Percentiles rank a stretch among this genome's conserved stretches.
phyloP scores from a whole-genome alignment of 129 eudicot species.

The Tanacetum coccineum region DNA sequence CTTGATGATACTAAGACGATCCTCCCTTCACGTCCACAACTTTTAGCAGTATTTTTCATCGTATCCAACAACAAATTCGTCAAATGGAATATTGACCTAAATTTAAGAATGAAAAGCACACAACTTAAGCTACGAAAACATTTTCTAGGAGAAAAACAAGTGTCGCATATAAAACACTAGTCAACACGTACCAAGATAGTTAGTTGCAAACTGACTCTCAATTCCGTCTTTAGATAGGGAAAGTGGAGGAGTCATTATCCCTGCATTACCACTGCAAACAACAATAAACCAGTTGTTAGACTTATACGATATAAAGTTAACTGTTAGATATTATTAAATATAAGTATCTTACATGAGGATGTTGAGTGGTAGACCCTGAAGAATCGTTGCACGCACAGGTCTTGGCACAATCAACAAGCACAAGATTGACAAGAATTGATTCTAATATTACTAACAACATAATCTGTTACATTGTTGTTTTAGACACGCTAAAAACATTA shows the following conservation, averaged over 20 bases:
- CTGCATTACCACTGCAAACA: slow-evolving; percentile 76
- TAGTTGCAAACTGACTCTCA: slow-evolving; percentile 85
- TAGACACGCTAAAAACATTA: no score
- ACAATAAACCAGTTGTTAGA: not conserved
- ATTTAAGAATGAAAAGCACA: slow-evolving; percentile 17
- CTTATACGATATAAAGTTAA: not conserved
- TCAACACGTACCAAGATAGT: slow-evolving; percentile 62
- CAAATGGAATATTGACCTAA: slow-evolving; percentile 86
- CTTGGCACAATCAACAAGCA: no score
- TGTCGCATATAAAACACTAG: not conserved
- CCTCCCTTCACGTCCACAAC: slow-evolving; percentile 73
- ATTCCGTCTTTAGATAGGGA: slow-evolving; percentile 67
- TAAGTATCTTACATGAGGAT: slow-evolving; percentile 67
- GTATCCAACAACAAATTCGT: slow-evolving; percentile 77
- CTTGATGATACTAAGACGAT: slow-evolving; percentile 74
- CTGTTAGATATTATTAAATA: not conserved
- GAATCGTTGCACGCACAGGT: no score
- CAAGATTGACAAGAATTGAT: no score
- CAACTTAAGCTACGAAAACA: not conserved
- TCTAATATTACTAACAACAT: no score
- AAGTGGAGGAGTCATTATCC: slow-evolving; percentile 79
- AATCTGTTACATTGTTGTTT: no score
- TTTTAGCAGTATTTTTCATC: slow-evolving; percentile 72
- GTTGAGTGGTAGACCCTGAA: slow-evolving; percentile 68
- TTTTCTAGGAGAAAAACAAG: not conserved